Evolutionary conservation across 1,139 yeast genomes (phyloP).

Genomic region (Yamadazyma kanchanaburiensis): DNA sequence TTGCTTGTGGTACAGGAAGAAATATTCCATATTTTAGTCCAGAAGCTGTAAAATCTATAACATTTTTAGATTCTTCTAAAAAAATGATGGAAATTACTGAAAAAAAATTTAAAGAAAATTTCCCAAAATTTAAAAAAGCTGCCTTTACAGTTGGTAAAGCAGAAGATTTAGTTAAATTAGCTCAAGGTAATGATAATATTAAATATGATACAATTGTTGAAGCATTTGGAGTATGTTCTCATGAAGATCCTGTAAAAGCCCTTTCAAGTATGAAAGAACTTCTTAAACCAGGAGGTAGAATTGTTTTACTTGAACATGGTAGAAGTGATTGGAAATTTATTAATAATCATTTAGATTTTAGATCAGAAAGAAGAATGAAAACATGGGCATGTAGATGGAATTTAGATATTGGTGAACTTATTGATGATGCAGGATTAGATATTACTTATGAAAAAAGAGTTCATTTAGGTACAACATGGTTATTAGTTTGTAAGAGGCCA

Average conservation of each 20-base stretch:
- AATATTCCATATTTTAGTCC: slow-evolving; percentile 74
- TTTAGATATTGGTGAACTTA: slow-evolving; percentile 81
- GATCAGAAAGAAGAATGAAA: slow-evolving; percentile 79
- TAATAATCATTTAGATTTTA: slow-evolving; percentile 75
- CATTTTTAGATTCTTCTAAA: slow-evolving; percentile 79
- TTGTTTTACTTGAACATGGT: slow-evolving; percentile 88
- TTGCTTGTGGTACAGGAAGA: slow-evolving; percentile 95
- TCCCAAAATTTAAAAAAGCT: slow-evolving; percentile 64
- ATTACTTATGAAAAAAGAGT: slow-evolving; percentile 74
- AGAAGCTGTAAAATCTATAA: slow-evolving; percentile 60
- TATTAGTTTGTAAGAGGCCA: slow-evolving; percentile 69
- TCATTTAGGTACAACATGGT: slow-evolving; percentile 95
- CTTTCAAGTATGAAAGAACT: slow-evolving; percentile 68
- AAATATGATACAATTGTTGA: slow-evolving; percentile 90
- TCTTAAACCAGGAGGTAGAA: slow-evolving; percentile 87
- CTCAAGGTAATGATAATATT: slow-evolving; percentile 36
- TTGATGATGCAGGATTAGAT: slow-evolving; percentile 81
- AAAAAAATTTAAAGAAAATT: slow-evolving; percentile 64
- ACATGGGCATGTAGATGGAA: slow-evolving; percentile 99
- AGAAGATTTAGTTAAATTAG: slow-evolving; percentile 68
- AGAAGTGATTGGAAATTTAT: slow-evolving; percentile 76
- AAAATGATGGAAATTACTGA: slow-evolving; percentile 85
- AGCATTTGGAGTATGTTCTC: slow-evolving; percentile 94
- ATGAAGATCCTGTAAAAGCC: slow-evolving; percentile 86
- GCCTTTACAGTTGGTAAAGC: slow-evolving; percentile 93